Evolutionary conservation across 1,284 basidiomycete species (phyloP).

Genomic region (Rhodotorula sp.): DNA sequence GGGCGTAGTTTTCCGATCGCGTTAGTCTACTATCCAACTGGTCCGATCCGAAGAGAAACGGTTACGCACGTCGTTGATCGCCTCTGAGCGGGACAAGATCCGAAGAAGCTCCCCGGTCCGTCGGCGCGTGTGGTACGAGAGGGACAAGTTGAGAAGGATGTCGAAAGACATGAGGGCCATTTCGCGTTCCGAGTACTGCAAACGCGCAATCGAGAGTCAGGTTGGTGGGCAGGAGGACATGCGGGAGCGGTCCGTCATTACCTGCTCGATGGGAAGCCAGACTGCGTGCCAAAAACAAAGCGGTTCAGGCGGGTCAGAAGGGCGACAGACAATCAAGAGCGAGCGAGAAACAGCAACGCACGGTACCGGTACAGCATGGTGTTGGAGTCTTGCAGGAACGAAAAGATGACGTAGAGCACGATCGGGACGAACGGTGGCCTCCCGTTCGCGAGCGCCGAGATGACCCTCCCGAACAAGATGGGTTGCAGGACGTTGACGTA

Average conservation of each 20-base stretch:
- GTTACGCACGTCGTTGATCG: conserved; percentile 41
- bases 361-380: conserved; percentile 45
- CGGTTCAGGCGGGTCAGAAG: background rate
- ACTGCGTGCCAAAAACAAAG: background rate
- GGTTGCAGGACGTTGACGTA: conserved; percentile 72
- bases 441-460: conserved; percentile 52
- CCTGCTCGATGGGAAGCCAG: conserved; percentile 63
- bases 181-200: conserved; percentile 49
- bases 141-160: conserved; percentile 63
- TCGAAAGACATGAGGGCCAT: conserved; percentile 77
- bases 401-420: conserved; percentile 47
- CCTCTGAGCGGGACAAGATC: conserved; percentile 61
- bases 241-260: background rate
- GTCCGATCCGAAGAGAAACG: conserved; percentile 53
- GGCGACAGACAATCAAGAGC: too few species aligned
- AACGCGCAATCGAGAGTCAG: background rate
- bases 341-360: background rate
- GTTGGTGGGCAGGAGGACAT: background rate
- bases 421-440: conserved; percentile 45
- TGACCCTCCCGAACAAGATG: conserved; percentile 65
- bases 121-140: conserved; percentile 66
- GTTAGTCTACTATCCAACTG: background rate
- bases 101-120: conserved; percentile 66
- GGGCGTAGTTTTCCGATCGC: too few species aligned
- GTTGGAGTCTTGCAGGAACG: conserved; percentile 52